Percentiles rank a stretch among this genome's conserved stretches.
These are phyloP conservation scores for Aureobasidium sp. DNA, from an alignment of 2,329 filamentous ascomycete species.

Conservation along the genomic window DNA sequence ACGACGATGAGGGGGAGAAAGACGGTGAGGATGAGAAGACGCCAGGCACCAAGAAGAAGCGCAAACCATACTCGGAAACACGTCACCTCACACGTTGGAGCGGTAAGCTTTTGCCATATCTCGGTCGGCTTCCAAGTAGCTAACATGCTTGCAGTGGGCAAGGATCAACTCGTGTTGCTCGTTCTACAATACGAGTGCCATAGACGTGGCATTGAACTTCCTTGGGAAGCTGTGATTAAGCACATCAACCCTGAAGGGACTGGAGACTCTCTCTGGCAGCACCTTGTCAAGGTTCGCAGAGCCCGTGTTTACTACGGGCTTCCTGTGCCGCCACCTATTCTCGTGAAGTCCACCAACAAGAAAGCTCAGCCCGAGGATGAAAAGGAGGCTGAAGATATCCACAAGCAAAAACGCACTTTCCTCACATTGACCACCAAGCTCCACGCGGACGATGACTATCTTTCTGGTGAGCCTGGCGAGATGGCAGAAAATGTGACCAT, in stretches of 20 bases:
- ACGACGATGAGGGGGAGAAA: neutral
- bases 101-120: slow-evolving; percentile 20
- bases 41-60: slow-evolving; percentile 6
- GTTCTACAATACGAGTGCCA: slow-evolving; percentile 22
- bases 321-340: slow-evolving; percentile 20
- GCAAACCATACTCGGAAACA: neutral
- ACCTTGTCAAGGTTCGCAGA: slow-evolving; percentile 24
- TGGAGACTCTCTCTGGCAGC: slow-evolving; percentile 25
- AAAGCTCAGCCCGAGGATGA: no score
- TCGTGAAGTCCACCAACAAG: no score
- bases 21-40: neutral
- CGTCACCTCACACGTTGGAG: slow-evolving; percentile 27
- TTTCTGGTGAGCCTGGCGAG: no score
- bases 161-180: slow-evolving; percentile 26
- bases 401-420: no score
- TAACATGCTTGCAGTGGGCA: slow-evolving; percentile 20
- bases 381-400: no score
- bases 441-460: no score
- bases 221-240: slow-evolving; percentile 22
- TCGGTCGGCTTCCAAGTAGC: neutral
- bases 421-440: no score
- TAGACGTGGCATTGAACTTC: slow-evolving; percentile 20
- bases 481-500: no score
- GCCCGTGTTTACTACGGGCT: slow-evolving; percentile 19
- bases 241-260: slow-evolving; percentile 19